phyloP scores from a whole-genome alignment of 2,329 filamentous ascomycete genomes.

The Fusarium setosum region DNA sequence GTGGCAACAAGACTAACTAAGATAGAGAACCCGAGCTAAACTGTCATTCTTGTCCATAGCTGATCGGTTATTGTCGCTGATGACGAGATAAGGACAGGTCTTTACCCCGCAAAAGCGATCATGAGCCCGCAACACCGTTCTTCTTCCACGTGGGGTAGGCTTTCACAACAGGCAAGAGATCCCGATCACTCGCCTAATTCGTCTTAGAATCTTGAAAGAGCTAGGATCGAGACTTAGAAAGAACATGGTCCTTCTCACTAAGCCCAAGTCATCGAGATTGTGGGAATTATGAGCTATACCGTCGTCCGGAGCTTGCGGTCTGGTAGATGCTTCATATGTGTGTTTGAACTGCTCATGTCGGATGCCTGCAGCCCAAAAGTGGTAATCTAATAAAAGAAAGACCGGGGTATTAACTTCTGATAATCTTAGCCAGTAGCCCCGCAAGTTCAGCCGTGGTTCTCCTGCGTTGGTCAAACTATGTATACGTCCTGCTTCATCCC shows the following conservation, averaged over 20 bases:
- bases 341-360: no score
- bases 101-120: constrained; percentile 1
- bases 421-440: no score
- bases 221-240: background rate
- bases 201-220: background rate
- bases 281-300: no score
- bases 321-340: no score
- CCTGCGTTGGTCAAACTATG: no score
- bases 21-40: constrained; percentile 18
- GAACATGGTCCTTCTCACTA: background rate
- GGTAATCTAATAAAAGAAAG: no score
- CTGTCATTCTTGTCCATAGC: background rate
- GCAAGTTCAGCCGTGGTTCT: no score
- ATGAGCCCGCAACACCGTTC: background rate
- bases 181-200: constrained; percentile 7
- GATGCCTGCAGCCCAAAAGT: no score
- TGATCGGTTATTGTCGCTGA: constrained; percentile 26
- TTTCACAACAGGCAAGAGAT: constrained; percentile 16
- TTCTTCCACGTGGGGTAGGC: background rate
- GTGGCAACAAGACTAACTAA: constrained; percentile 12
- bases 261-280: no score
- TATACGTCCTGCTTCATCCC: no score
- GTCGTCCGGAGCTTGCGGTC: no score
- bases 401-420: no score
- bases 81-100: constrained; percentile 11